A percentile compares a stretch with the other conserved stretches of the same genome.
Conservation (phyloP, 2,329 filamentous ascomycete species). For the Mycosphaerella sp. region DNA sequence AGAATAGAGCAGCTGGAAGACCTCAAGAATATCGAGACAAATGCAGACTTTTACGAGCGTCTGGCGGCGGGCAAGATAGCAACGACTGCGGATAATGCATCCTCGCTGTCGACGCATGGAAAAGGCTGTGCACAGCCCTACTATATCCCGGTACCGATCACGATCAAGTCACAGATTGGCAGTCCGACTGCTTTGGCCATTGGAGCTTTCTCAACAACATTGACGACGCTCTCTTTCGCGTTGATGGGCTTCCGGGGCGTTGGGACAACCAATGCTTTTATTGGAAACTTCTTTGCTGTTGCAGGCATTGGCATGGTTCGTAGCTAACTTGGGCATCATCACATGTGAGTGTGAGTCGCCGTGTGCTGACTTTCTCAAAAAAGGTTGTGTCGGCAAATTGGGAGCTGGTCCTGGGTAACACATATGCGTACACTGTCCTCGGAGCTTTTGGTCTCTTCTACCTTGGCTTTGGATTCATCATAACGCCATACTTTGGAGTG, state of each 20-base stretch:
- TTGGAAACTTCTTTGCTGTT: constrained; percentile 52
- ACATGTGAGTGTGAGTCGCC: neutral
- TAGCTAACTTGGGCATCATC: neutral
- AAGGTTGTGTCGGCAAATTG: constrained; percentile 49
- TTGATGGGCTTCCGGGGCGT: constrained; percentile 53
- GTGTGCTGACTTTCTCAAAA: neutral
- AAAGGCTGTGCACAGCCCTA: constrained; percentile 16
- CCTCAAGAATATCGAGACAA: constrained; percentile 26
- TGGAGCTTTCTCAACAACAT: constrained; percentile 50
- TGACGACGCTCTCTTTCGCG: constrained; percentile 50
- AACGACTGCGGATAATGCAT: constrained; percentile 13
- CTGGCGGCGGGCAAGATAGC: constrained; percentile 27
- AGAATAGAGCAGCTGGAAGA: constrained; percentile 29
- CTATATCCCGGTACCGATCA: constrained; percentile 31
- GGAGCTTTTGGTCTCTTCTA: constrained; percentile 53
- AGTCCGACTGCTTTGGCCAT: constrained; percentile 44
- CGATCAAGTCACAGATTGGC: constrained; percentile 30
- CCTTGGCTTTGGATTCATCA: constrained; percentile 45
- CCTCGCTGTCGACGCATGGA: constrained; percentile 13
- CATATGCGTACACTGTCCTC: constrained; percentile 49
- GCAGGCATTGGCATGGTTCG: constrained; percentile 46
- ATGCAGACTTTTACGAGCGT: constrained; percentile 27
- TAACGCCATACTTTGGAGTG: constrained; percentile 46
- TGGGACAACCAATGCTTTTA: constrained; percentile 46
- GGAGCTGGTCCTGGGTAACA: constrained; percentile 50